Percentiles rank a stretch among this genome's conserved stretches.
Evolutionary conservation across 2,329 filamentous ascomycete species (phyloP).

Genomic region (Graphilbum sp.): DNA sequence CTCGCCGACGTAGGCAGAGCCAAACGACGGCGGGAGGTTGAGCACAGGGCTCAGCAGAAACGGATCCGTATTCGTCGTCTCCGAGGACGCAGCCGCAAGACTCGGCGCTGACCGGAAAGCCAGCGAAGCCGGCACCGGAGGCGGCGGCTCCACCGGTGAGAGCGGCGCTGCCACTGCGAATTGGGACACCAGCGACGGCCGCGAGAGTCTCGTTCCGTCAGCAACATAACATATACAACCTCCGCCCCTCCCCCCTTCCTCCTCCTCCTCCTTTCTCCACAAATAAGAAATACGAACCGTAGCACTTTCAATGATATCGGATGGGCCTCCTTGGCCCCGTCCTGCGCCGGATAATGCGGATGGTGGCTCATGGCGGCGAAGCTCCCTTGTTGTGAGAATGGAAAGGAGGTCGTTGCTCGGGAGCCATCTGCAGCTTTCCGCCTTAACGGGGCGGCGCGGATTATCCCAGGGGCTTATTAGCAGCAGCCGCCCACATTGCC

Average conservation of each 20-base stretch:
- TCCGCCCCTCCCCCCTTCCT: too few species aligned
- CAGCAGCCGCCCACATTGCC: too few species aligned
- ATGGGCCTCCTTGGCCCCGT: conserved; percentile 56
- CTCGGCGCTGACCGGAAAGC: conserved; percentile 35
- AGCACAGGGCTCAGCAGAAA: conserved; percentile 49
- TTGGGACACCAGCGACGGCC: conserved; percentile 59
- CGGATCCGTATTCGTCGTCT: conserved; percentile 30
- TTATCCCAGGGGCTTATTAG: too few species aligned
- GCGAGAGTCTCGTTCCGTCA: conserved; percentile 38
- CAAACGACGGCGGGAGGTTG: conserved; percentile 80
- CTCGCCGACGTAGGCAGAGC: conserved; percentile 89
- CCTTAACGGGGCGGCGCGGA: too few species aligned
- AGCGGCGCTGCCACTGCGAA: conserved; percentile 39
- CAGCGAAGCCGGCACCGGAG: conserved; percentile 48
- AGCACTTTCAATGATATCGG: conserved; percentile 64
- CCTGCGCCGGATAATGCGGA: conserved; percentile 39
- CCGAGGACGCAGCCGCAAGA: conserved; percentile 12
- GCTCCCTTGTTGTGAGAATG: too few species aligned
- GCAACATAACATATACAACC: too few species aligned
- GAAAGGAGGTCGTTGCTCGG: neutral
- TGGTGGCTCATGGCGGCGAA: conserved; percentile 34
- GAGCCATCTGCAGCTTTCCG: too few species aligned
- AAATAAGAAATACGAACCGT: conserved; percentile 28
- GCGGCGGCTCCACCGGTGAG: conserved; percentile 25
- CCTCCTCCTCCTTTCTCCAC: too few species aligned